Evolutionary conservation across 2,329 filamentous ascomycete genomes (phyloP), one percentile per base, ranked within the genome.

Genomic region (Pochonia chlamydosporia): DNA sequence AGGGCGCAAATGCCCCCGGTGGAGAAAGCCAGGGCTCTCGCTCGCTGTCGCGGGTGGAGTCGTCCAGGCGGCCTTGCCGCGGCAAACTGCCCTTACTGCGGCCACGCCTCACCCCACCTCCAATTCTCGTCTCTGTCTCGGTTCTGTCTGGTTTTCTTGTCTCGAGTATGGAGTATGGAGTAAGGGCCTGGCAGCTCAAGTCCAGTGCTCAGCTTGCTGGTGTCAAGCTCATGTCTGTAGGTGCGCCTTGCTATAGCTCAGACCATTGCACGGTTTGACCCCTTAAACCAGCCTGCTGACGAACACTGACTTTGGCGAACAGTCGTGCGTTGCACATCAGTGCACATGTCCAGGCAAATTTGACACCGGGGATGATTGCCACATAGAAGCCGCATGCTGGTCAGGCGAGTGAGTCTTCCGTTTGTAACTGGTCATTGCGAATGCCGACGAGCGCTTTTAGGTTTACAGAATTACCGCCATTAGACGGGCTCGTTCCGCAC

Each of bases 41-140:
- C 14, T 46, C n/a, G 31, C 31, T 23, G 23, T 25, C 16, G 18
- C 14, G 13, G 37, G 44, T 41, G 44, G 26, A 39, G 44, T n/a
- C 40, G 20, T 21, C 42, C 21, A 11, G 18, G 21, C 40, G 23
- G 26, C 36, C 44, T 31, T 37, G 40, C 43, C 51, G 54, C 53
- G 54, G 55, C 55, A 49, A 55, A 52, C 52, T 49, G 52, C 46
- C 49, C 49, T 54, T 53, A 41, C 54, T 56, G 54, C 54, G 53
- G 52, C 39, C 52, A 56, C 54, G 43, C 54, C 47, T 43, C 8
- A 14, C 21, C 53, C 43, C 20, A 41, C 23, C 26, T 33, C 26
- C 30, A 43, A 35, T 18, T 21, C 25, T n/a, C n/a, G n/a, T n/a
- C n/a, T n/a, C n/a, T n/a, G n/a, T n/a, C 26, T 28, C 26, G 7